Evolutionary conservation across 2,329 filamentous ascomycete genomes (phyloP), one percentile per base, ranked within the genome.

Genomic region (Elsinoe perseae): DNA sequence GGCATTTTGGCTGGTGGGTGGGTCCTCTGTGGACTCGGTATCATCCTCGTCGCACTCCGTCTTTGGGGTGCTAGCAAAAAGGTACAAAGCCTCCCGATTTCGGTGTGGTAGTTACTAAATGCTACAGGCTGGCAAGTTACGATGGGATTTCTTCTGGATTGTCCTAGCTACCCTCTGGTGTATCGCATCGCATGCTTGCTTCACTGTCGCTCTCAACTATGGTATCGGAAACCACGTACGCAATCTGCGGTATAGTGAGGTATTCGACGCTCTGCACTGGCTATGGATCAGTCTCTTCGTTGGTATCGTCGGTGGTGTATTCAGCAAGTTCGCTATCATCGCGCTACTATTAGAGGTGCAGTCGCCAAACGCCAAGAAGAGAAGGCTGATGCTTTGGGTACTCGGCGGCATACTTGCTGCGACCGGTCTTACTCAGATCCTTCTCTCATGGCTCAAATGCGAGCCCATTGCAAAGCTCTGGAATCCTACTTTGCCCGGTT

Each of bases 71-170:
- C 53, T 1, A 56, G 53, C 25, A 27, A 56, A 18, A 56, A 42
- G 40, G 40, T 43, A 36, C 9, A 6, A 43, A 23, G 16, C 14
- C 18, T 23, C 8, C 5, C 8, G 18, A 12, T 10, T 43, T 12
- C 18, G 8, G 23, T 10, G 18, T 36, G 12, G 16, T 18, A 23
- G 18, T 18, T 23, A 43, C 40, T 43, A 20, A 43, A 7, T 10
- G 5, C 10, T 10, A 6, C 4, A 43, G 23, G 40, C 36, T 32
- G 53, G 53, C 53, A 56, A 56, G 16, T 27, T 42, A 25, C 36
- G 53, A 46, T 56, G 53, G 53, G 53, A 56, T 32, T 56, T 56
- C 53, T 16, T 56, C 23, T 56, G 53, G 53, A 43, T 43, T 9
- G 25, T 18, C 3, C 9, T 46, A 1, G 36, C 20, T n/a, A 46